Base-by-base conservation (phyloP, 768 basidiomycete species). In the Suillus decipiens region DNA sequence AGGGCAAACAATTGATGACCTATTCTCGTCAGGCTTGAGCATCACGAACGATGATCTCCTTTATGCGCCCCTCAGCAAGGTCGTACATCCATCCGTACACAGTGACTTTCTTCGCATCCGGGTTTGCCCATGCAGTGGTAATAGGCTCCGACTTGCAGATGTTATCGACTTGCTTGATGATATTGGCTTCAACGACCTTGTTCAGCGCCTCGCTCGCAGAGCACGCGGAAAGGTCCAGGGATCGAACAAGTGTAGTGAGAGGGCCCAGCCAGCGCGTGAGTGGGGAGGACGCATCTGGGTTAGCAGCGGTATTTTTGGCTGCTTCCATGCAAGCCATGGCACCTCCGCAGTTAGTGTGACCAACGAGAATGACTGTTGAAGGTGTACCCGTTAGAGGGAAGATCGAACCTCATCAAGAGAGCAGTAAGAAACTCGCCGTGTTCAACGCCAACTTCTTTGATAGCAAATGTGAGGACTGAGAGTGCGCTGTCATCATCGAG, bases 291-390 rank as follows among this genome's bases (percentile, higher is more conserved):
- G 69, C 58, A 15, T 4, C 1, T 12, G 34, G 2, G 47, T 54
- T 36, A 57, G 79, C 66, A 11, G 67, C 60, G 10, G 75, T 68
- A 19, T 72, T 74, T 63, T 77, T 75, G 42, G 78, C 80, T 51
- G 86, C 84, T 1, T 72, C 69, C 42, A 85, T 75, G 58, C 86
- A 86, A 6, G 88, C 86, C 0, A 77, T 72, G 3, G 85, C 89
- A 59, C 94, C 94, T 60, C 92, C 94, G 72, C 94, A 96, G 61
- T 86, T 80, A 12, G 89, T 87, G 73, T 96, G 94, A 19, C 94
- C 94, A 34, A 89, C 90, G 68, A 96, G 78, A 64, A 93, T 79
- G 64, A 96, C 92, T 93, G 69, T 1, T 41, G 48, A 47, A 34
- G 19, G 11, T 31, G 41, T 28, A 54, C 36, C 57, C 39, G 55